Evolutionary conservation across 176 grass and related monocot genomes (phyloP), one percentile per base, ranked within the genome.

Genomic region (Phyllostachys edulis): DNA sequence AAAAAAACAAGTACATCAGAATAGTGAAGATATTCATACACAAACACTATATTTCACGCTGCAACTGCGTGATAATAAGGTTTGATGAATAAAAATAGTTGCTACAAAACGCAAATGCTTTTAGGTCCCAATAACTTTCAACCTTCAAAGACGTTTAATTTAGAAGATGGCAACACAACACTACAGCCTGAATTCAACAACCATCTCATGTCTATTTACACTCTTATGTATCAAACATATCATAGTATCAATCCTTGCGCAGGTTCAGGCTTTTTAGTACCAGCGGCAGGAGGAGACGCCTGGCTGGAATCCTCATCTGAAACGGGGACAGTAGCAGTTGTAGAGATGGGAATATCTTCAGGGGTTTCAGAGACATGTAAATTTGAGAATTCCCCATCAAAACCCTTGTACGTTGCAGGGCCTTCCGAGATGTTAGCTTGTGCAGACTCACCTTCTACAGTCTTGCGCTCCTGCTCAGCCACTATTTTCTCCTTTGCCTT

Each of bases 401-500:
- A 45, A 42, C 87, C 63, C 56, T 61, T 86, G 24, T 84, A 77
- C 15, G n/a, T 11, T 66, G 16, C 64, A 47, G 1, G 39, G 73
- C 5, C 23, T 17, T 87, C 84, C 46, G 40, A 86, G 41, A 87
- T 71, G 18, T 80, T 34, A 21, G 82, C 54, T 87, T 87, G 39
- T 23, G 54, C 69, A 82, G 87, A 42, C 2, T 78, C 85, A 18
- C 18, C 42, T 18, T 68, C 69, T 52, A 69, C 67, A 69, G 77
- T 85, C 59, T 63, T 81, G 14, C 72, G 68, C 61, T 88, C 91
- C 75, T 83, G 71, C 83, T 95, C 95, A 12, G 80, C 69, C 1
- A 54, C 75, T 70, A 92, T 87, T 75, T 88, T 92, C 29, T 98
- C 96, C 50, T 90, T 94, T 39, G 87, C 80, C 36, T 90, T 90